Base-by-base conservation (phyloP, 805 yeast genomes). In the Suhomyces emberorum region DNA sequence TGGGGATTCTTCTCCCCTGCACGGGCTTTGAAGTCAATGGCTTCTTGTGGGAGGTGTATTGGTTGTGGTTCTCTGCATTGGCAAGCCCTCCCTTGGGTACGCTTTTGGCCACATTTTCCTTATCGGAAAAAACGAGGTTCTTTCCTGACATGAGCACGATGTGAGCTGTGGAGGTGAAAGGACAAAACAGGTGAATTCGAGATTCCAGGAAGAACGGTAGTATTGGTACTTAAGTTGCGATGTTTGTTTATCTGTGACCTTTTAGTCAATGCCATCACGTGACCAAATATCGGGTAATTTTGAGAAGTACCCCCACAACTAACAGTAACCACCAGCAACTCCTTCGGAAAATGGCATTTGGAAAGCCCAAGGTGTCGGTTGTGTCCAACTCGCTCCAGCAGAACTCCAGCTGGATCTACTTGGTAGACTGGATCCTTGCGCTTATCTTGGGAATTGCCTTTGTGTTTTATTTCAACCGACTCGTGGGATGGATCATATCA, bases 391-490 rank as follows among this genome's bases (percentile, higher is more conserved):
- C 55, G 9, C 46, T 47, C 21, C 44, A 41, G 21, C 47, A 42
- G 34, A 55, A 55, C 25, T 57, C 69, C 15, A 48, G 60, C 28
- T 64, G 70, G 95, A 87, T 86, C 15, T 91, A 89, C 59, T 65
- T 89, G 44, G 82, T 79, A 12, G 88, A 87, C 55, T 88, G 96
- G 95, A 61, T 84, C 21, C 63, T 88, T 40, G 72, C 83, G 3
- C 70, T 84, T 20, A 59, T 83, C 11, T 67, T 85, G 1, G 66
- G 81, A 0, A 50, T 86, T 1, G 73, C 82, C 16, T 70, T 84
- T 34, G 61, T 88, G 28, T 89, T 88, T 64, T 85, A 83, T 61
- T 76, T 88, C 61, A 81, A 83, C 48, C 71, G 97, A 38, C 61
- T 81, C 3, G 55, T 82, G 14, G 98, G 91, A 8, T 68, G 70